Base-by-base conservation (phyloP, 441 rosid genomes). In the Pelargonium australe region DNA sequence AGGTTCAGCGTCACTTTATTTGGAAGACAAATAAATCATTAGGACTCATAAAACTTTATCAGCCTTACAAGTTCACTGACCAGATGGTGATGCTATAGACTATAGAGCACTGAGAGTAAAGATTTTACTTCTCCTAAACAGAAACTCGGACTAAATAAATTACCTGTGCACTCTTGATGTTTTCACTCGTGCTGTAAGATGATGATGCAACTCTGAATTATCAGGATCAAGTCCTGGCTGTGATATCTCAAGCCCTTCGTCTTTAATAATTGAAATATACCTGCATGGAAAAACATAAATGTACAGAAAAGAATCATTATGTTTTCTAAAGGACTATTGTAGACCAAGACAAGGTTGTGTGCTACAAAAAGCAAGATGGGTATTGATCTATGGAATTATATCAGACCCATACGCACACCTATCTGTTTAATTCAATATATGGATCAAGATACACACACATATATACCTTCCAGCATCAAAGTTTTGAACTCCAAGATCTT, bases 221-320 rank as follows among this genome's bases (percentile, higher is more conserved):
- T 63, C 67, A 5, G 87, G 83, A 82, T 84, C 97, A 69, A 92
- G 90, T 13, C 89, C 96, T 61, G 97, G 98, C 76, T 92, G 96
- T 23, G 97, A 92, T 82, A 92, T 86, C 76, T 88, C 87, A 37
- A 90, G 92, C 55, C 92, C 89, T 81, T 90, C 96, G 45, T 83
- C 80, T 79, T 73, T 85, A 68, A 89, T 66, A 17, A 89, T 83
- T 49, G 90, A 82, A 68, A 87, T 76, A 74, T 90, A 88, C 75
- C 93, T 90, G 82, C 72, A 72, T 51, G 17, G 10, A 11, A 51
- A 49, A 49, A 11, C 57, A 49, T 49, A 13, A 49, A 31, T 49
- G 14, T 49, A 5, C 3, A 4, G 5, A 14, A 31, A 31, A 31
- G 4, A 31, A 31, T 31, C 37, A 31, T 31, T 31, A 2, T 31